Conservation (phyloP, 2,329 filamentous ascomycete species). For the Dactylellina sp. region DNA sequence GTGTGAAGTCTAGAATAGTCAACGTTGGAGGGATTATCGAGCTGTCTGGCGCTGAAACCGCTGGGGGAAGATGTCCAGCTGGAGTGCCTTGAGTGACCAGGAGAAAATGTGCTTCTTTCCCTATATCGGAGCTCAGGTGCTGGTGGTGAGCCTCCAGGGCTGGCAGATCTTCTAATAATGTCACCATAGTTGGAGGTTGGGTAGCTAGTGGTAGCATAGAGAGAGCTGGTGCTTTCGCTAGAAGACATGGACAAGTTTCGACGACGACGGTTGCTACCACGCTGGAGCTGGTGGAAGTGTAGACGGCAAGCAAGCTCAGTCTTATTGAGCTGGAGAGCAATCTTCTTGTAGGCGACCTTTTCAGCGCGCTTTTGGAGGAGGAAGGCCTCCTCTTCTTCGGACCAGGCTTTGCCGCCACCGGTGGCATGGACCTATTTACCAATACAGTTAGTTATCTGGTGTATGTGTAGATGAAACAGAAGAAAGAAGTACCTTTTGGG, state of each 20-base stretch:
- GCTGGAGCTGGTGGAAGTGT: conserved; percentile 86
- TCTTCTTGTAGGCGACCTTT: conserved; percentile 93
- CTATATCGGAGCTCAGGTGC: conserved; percentile 65
- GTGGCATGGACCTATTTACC: conserved; percentile 62
- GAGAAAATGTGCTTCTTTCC: conserved; percentile 64
- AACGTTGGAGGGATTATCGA: conserved; percentile 65
- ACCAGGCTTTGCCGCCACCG: conserved; percentile 83
- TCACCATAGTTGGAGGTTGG: conserved; percentile 67
- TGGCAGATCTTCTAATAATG: conserved; percentile 59
- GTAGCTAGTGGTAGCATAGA: conserved; percentile 68
- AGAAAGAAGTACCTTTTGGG: conserved; percentile 38
- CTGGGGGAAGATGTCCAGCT: conserved; percentile 59
- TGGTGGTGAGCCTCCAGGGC: conserved; percentile 64
- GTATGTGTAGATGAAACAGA: not conserved
- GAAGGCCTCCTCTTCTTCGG: conserved; percentile 87
- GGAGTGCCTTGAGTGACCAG: conserved; percentile 66
- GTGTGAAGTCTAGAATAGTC: conserved; percentile 74
- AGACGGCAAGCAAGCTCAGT: conserved; percentile 87
- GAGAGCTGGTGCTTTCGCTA: conserved; percentile 66
- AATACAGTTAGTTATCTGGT: conserved; percentile 26
- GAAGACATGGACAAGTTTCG: conserved; percentile 78
- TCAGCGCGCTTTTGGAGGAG: conserved; percentile 84
- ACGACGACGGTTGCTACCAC: conserved; percentile 83
- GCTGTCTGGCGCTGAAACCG: conserved; percentile 57
- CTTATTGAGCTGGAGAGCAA: conserved; percentile 85